These are phyloP conservation scores for Datura wrightii DNA, from an alignment of 257 asterid genomes.

Conservation along the genomic window DNA sequence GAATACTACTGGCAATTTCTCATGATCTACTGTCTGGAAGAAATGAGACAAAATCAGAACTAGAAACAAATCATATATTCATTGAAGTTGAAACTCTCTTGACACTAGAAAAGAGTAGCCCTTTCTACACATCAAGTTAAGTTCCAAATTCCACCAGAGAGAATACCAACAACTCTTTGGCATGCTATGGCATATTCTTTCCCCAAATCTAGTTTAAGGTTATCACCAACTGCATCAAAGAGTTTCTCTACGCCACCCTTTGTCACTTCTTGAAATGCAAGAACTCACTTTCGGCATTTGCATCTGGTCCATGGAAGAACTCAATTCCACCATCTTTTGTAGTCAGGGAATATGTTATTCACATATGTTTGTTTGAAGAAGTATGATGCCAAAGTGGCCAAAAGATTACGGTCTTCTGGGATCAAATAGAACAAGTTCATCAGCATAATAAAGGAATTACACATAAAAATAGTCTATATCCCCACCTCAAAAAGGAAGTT, in stretches of 20 bases:
- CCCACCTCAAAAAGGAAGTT: constrained; percentile 56
- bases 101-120: too few species aligned
- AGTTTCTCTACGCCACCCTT: constrained; percentile 69
- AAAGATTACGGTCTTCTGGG: constrained; percentile 66
- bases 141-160: too few species aligned
- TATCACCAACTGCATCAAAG: constrained; percentile 61
- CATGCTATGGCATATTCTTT: constrained; percentile 40
- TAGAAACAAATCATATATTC: too few species aligned
- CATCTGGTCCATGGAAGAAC: constrained; percentile 63
- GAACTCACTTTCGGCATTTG: constrained; percentile 66
- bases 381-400: constrained; percentile 65
- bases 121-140: too few species aligned
- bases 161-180: too few species aligned
- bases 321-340: constrained; percentile 88
- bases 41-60: too few species aligned
- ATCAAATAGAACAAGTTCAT: constrained; percentile 78
- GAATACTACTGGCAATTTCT: too few species aligned
- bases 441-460: constrained; percentile 73
- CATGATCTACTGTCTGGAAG: too few species aligned
- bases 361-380: constrained; percentile 74
- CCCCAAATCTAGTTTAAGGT: constrained; percentile 74
- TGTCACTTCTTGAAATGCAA: constrained; percentile 69
- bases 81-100: too few species aligned
- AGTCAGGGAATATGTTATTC: constrained; percentile 85
- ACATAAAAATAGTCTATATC: constrained; percentile 79